These are phyloP conservation scores for Phanerochaete carnosa DNA, from an alignment of 768 basidiomycete genomes.

Conservation along the genomic window DNA sequence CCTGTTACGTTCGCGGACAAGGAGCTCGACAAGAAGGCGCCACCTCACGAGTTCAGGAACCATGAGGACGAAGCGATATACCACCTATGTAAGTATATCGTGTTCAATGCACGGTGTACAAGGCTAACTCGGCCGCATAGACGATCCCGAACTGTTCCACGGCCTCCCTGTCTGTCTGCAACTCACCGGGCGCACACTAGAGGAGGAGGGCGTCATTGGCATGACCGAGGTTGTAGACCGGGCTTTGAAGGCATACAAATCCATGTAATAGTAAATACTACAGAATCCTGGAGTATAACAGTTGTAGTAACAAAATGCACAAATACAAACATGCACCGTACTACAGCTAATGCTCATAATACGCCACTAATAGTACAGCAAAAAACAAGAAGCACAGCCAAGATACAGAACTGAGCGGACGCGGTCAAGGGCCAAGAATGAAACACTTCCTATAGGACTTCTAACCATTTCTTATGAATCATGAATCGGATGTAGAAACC, in stretches of 20 bases:
- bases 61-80: constrained; percentile 42
- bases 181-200: constrained; percentile 42
- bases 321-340: too few relatives aligned
- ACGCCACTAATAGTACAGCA: too few relatives aligned
- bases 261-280: background rate
- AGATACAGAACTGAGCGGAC: too few relatives aligned
- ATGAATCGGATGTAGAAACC: constrained; percentile 40
- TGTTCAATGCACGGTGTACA: background rate
- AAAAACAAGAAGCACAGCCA: background rate
- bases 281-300: too few relatives aligned
- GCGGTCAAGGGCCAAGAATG: background rate
- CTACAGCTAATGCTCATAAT: too few relatives aligned
- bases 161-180: constrained; percentile 48
- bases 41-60: constrained; percentile 38
- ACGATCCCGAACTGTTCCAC: constrained; percentile 42
- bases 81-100: constrained; percentile 39
- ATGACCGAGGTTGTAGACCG: constrained; percentile 44
- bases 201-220: constrained; percentile 51
- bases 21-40: constrained; percentile 32
- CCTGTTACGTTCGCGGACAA: constrained; percentile 48
- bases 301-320: too few relatives aligned
- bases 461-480: background rate
- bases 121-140: constrained; percentile 21
- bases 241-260: constrained; percentile 27
- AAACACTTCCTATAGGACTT: background rate